phyloP scores from a whole-genome alignment of 345 rosid species.

The Pelargonium nanum region DNA sequence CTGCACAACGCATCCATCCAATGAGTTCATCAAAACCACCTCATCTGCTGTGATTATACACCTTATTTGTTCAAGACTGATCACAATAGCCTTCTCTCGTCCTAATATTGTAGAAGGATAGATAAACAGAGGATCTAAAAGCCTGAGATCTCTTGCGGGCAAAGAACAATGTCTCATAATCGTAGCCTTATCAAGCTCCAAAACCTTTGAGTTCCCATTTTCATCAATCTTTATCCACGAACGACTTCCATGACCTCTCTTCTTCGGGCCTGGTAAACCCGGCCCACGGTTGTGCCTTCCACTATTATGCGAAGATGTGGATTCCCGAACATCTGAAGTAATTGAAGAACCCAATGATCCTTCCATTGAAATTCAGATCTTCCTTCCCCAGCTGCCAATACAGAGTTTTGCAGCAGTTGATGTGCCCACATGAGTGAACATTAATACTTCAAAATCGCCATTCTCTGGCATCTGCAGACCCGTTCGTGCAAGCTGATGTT shows the following conservation, averaged over 20 bases:
- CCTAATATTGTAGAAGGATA: constrained; percentile 86
- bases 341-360: constrained; percentile 26
- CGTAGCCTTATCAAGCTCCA: constrained; percentile 76
- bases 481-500: constrained; percentile 6
- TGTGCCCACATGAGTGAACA: constrained; percentile 14
- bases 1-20: constrained; percentile 63
- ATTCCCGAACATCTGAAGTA: constrained; percentile 23
- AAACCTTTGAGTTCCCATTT: constrained; percentile 47
- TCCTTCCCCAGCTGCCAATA: constrained; percentile 15
- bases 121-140: constrained; percentile 89
- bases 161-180: constrained; percentile 91
- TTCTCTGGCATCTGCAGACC: constrained; percentile 10
- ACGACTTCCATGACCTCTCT: constrained; percentile 82
- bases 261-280: constrained; percentile 46
- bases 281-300: constrained; percentile 35
- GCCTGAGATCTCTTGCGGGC: constrained; percentile 86
- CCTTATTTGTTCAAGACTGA: constrained; percentile 83
- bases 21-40: constrained; percentile 80
- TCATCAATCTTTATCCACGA: constrained; percentile 86
- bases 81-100: constrained; percentile 89
- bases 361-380: constrained; percentile 32
- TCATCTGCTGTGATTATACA: constrained; percentile 93
- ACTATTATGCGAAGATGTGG: constrained; percentile 20
- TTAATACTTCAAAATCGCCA: constrained; percentile 4
- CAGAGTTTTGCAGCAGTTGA: constrained; percentile 13